These are phyloP conservation scores for Lasiosphaeria hispida DNA, from an alignment of 495 filamentous ascomycete species.

Conservation along the genomic window DNA sequence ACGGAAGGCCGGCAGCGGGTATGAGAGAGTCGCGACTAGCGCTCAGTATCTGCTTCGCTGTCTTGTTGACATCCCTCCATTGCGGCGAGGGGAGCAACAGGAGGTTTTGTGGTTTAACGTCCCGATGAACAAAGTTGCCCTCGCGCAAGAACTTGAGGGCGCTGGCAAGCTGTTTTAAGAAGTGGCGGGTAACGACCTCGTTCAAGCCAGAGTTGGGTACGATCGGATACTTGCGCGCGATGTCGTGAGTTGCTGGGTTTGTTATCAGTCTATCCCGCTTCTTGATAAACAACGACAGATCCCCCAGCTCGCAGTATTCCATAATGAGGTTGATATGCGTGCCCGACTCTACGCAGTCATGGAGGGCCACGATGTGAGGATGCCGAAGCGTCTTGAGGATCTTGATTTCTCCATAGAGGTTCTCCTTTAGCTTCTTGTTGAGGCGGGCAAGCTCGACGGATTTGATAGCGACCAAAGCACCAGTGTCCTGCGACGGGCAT, in stretches of 20 bases:
- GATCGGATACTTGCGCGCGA: conserved; percentile 89
- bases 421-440: conserved; percentile 93
- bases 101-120: conserved; percentile 97
- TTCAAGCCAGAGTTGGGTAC: conserved; percentile 76
- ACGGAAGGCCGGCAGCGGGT: conserved; percentile 79
- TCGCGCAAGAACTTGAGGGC: conserved; percentile 84
- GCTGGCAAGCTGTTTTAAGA: conserved; percentile 91
- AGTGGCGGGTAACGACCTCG: conserved; percentile 92
- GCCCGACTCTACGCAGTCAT: conserved; percentile 82
- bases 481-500: conserved; percentile 48
- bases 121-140: conserved; percentile 87
- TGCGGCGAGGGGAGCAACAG: conserved; percentile 80
- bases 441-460: conserved; percentile 86
- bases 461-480: conserved; percentile 84
- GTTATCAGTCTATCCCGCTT: conserved; percentile 74
- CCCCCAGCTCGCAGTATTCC: conserved; percentile 96
- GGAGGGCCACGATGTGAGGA: conserved; percentile 93
- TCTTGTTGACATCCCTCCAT: conserved; percentile 45
- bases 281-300: conserved; percentile 92
- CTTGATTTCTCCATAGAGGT: conserved; percentile 89
- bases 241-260: conserved; percentile 74
- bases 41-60: conserved; percentile 48
- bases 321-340: conserved; percentile 94
- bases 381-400: conserved; percentile 90
- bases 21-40: conserved; percentile 73